Percentiles rank a stretch among this genome's conserved stretches.
Conservation (phyloP, 2,329 filamentous ascomycete genomes). For the Aspergillus latus region DNA sequence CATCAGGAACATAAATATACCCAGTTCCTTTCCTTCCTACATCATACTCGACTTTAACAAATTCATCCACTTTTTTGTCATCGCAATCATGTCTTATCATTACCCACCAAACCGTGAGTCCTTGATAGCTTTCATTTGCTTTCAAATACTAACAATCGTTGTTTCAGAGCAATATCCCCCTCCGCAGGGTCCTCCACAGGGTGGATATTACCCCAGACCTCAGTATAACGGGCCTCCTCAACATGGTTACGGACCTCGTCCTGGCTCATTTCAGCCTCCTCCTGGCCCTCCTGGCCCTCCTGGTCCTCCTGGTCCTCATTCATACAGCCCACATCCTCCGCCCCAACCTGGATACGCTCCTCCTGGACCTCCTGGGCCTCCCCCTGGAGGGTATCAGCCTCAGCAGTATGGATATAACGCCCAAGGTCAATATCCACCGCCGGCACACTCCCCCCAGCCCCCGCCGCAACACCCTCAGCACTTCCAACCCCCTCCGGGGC, state of each 20-base stretch:
- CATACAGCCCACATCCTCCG: conserved; percentile 2
- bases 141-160: background rate
- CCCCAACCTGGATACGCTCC: background rate
- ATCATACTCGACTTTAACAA: background rate
- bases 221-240: conserved; percentile 3
- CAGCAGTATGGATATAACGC: conserved; percentile 1
- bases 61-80: background rate
- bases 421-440: conserved; percentile 5
- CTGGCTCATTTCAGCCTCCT: conserved; percentile 3
- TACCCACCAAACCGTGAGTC: conserved; percentile 1
- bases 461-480: conserved; percentile 4
- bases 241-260: background rate
- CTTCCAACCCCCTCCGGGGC: background rate
- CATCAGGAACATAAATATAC: background rate
- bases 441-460: conserved; percentile 9
- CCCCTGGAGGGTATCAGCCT: background rate
- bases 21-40: background rate
- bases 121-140: background rate
- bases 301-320: background rate
- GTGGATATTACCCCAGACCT: background rate
- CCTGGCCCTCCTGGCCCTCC: background rate
- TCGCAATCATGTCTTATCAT: conserved; percentile 5
- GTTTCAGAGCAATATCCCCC: conserved; percentile 1
- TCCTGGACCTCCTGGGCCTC: background rate
- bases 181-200: background rate